phyloP scores from a whole-genome alignment of 352 stramenopile genomes.

The Phytophthora chlamydospora region DNA sequence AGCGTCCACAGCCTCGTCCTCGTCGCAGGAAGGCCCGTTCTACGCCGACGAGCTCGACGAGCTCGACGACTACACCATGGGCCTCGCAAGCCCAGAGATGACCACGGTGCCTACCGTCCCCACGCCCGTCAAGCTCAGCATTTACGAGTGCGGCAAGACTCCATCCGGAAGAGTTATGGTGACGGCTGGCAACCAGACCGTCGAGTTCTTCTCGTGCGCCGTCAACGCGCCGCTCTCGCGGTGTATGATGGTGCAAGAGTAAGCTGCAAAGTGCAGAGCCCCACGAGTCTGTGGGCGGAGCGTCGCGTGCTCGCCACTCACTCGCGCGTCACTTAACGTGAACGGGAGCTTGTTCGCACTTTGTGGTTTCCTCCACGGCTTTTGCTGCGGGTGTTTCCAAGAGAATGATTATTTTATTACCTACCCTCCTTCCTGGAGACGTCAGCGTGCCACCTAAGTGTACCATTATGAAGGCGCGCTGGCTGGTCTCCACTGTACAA shows the following conservation, averaged over 20 bases:
- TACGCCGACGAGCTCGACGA: constrained; percentile 80
- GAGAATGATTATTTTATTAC: constrained; percentile 37
- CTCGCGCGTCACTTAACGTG: not conserved
- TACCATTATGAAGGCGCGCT: constrained; percentile 44
- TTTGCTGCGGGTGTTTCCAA: constrained; percentile 21
- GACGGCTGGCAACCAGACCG: constrained; percentile 79
- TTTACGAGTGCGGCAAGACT: constrained; percentile 83
- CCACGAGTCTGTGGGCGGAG: constrained; percentile 12
- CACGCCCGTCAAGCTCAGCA: constrained; percentile 69
- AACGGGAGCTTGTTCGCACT: too few relatives aligned
- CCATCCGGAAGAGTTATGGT: constrained; percentile 78
- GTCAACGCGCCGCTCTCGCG: constrained; percentile 72
- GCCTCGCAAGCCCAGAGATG: constrained; percentile 64
- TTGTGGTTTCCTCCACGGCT: not conserved
- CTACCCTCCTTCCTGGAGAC: constrained; percentile 20
- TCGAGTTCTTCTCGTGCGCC: constrained; percentile 87
- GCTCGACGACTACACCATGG: constrained; percentile 65
- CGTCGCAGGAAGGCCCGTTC: constrained; percentile 74
- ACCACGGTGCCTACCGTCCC: constrained; percentile 80
- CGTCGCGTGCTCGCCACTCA: constrained; percentile 14
- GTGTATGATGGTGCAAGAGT: constrained; percentile 73
- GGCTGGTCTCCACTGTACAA: constrained; percentile 32
- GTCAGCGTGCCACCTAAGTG: constrained; percentile 27
- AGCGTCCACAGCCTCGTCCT: constrained; percentile 81
- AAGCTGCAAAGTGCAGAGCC: constrained; percentile 22